A percentile compares a stretch with the other conserved stretches of the same genome.
Evolutionary conservation across 352 stramenopile species (phyloP).

Genomic region (Pythium dissotocum): DNA sequence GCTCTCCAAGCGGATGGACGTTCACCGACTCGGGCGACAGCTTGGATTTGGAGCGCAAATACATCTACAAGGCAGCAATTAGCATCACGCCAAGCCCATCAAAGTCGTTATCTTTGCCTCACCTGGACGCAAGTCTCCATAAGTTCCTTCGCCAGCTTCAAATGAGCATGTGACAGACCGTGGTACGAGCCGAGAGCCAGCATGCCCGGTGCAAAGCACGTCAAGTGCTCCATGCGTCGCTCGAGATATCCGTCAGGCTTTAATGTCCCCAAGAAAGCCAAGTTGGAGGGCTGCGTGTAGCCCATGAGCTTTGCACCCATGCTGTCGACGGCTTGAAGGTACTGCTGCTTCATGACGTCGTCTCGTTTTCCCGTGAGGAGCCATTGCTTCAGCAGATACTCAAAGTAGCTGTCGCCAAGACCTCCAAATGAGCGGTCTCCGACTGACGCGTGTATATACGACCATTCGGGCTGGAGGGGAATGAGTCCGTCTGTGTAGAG

Average conservation of each 20-base stretch:
- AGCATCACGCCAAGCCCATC: no score
- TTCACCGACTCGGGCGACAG: constrained; percentile 75
- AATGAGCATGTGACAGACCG: constrained; percentile 50
- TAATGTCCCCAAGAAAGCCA: constrained; percentile 46
- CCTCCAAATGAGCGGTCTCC: constrained; percentile 49
- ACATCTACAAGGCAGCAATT: constrained; percentile 49
- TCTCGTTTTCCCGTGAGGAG: constrained; percentile 54
- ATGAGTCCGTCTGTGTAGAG: constrained; percentile 32
- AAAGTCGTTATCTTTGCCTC: no score
- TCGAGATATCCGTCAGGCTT: constrained; percentile 25
- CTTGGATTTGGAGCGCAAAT: constrained; percentile 49
- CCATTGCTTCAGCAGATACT: constrained; percentile 86
- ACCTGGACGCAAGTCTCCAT: constrained; percentile 72
- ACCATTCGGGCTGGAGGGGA: constrained; percentile 27
- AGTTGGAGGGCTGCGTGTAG: constrained; percentile 38
- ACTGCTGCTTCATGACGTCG: constrained; percentile 41
- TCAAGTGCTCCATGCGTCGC: constrained; percentile 79
- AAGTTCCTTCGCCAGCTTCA: constrained; percentile 72
- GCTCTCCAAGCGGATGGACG: constrained; percentile 33
- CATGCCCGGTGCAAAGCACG: constrained; percentile 87
- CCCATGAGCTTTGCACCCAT: constrained; percentile 45
- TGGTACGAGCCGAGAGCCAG: constrained; percentile 66
- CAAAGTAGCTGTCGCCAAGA: constrained; percentile 69
- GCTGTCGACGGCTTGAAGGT: constrained; percentile 49
- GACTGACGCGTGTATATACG: constrained; percentile 6